phyloP scores from a whole-genome alignment of 805 yeast genomes.

The Yamadazyma phyllophila region DNA sequence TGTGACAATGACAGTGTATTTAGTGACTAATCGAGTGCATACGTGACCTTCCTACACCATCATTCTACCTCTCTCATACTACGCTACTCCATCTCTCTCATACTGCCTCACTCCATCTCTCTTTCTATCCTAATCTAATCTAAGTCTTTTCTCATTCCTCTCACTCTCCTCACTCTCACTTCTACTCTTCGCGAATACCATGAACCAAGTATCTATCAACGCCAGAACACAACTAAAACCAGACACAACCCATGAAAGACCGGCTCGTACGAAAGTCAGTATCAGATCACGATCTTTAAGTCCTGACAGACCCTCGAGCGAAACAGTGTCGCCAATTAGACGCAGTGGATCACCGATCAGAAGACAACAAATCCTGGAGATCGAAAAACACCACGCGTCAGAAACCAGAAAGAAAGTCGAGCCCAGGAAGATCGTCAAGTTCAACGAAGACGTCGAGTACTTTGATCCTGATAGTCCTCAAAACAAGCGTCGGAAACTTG shows the following conservation, averaged over 20 bases:
- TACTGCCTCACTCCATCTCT: too few relatives aligned
- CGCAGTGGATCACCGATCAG: constrained; percentile 37
- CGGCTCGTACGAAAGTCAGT: constrained; percentile 3
- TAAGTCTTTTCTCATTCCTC: too few relatives aligned
- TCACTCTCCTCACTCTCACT: too few relatives aligned
- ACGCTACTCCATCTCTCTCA: too few relatives aligned
- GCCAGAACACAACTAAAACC: constrained; percentile 6
- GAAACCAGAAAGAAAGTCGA: background rate
- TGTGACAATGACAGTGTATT: too few relatives aligned
- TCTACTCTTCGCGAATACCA: background rate
- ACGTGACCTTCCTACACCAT: too few relatives aligned
- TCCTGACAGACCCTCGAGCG: constrained; percentile 7
- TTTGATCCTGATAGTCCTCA: constrained; percentile 1
- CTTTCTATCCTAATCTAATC: too few relatives aligned
- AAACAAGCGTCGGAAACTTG: background rate
- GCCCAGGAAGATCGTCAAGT: constrained; percentile 12
- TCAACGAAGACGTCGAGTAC: constrained; percentile 11
- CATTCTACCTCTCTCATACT: too few relatives aligned
- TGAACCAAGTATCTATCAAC: constrained; percentile 1
- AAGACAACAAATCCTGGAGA: constrained; percentile 26
- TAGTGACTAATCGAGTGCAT: too few relatives aligned
- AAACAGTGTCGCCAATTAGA: constrained; percentile 5
- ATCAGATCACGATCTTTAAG: constrained; percentile 7
- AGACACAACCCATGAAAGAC: constrained; percentile 4
- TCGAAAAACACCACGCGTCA: constrained; percentile 20